phyloP scores from a whole-genome alignment of 148 eudicot genomes.

The Heliosperma pusillum region DNA sequence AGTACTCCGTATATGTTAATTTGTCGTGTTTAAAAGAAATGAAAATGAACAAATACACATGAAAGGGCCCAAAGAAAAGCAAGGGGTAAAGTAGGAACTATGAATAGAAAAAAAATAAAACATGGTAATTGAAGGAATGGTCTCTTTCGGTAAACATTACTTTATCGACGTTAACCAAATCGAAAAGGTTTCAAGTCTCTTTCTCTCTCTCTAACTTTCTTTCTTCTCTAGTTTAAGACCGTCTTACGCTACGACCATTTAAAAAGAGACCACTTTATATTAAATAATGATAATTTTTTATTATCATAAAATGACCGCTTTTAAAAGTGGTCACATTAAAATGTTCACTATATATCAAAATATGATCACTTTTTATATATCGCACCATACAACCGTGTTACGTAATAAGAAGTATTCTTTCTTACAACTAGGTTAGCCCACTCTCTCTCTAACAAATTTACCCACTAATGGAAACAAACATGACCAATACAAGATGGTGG shows the following conservation, averaged over 20 bases:
- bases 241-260: too few relatives aligned
- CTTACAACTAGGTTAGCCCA: slow-evolving; percentile 5
- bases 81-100: too few relatives aligned
- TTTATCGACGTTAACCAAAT: slow-evolving; percentile 72
- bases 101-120: neutral
- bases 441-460: slow-evolving; percentile 11
- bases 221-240: too few relatives aligned
- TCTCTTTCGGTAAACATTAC: slow-evolving; percentile 40
- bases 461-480: slow-evolving; percentile 63
- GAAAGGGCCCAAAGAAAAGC: neutral
- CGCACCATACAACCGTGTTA: too few relatives aligned
- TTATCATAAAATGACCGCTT: too few relatives aligned
- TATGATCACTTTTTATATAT: too few relatives aligned
- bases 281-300: too few relatives aligned
- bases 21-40: neutral
- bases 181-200: slow-evolving; percentile 44
- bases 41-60: neutral
- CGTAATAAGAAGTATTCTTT: too few relatives aligned
- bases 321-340: too few relatives aligned
- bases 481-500: slow-evolving; percentile 24
- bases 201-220: slow-evolving; percentile 7
- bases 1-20: too few relatives aligned
- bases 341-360: too few relatives aligned
- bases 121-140: slow-evolving; percentile 29
- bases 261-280: too few relatives aligned